Evolutionary conservation across 768 basidiomycete genomes (phyloP).

Genomic region (Exsudoporus frostii): DNA sequence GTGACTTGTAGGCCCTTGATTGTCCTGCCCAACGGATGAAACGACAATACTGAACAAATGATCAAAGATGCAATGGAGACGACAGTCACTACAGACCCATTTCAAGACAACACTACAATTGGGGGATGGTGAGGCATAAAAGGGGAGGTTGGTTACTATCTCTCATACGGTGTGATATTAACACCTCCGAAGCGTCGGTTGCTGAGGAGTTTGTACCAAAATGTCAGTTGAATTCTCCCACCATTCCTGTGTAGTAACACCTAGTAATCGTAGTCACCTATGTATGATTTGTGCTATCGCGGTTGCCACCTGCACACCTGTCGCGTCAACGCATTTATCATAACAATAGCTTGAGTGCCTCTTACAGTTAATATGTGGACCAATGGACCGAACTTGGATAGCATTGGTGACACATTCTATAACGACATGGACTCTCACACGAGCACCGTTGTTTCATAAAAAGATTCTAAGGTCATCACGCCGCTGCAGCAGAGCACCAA

Average conservation of each 20-base stretch:
- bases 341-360: too few species aligned
- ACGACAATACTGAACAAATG: neutral
- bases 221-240: neutral
- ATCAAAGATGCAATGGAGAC: neutral
- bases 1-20: neutral
- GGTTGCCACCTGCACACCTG: neutral
- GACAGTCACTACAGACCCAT: neutral
- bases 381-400: too few species aligned
- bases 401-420: too few species aligned
- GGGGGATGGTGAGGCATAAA: neutral
- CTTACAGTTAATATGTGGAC: too few species aligned
- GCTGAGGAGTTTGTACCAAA: neutral
- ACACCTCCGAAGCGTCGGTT: neutral
- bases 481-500: too few species aligned
- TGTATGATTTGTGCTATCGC: too few species aligned
- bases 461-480: too few species aligned
- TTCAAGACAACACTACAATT: slow-evolving; percentile 1
- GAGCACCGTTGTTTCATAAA: too few species aligned
- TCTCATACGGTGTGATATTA: neutral
- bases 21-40: neutral
- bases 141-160: neutral
- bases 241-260: neutral
- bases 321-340: neutral
- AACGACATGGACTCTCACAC: too few species aligned
- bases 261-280: neutral